phyloP scores from a whole-genome alignment of 116 monocot species.

The Zostera marina region DNA sequence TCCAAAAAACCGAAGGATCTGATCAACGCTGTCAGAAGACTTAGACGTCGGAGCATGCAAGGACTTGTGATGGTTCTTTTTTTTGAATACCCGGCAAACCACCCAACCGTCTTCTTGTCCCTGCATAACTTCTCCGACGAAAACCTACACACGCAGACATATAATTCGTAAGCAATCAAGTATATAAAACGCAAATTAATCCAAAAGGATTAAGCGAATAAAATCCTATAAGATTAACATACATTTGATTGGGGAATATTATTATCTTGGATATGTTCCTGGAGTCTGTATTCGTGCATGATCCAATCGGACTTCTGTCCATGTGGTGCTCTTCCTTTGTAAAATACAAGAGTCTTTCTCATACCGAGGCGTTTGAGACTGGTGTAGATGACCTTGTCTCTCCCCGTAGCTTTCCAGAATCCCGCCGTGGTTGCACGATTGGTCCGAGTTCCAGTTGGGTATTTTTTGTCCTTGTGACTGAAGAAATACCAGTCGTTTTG shows the following conservation, averaged over 20 bases:
- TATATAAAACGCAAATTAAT: neutral
- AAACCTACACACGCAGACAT: neutral
- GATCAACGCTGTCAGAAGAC: constrained; percentile 4
- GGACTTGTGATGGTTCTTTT: constrained; percentile 22
- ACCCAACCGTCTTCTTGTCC: constrained; percentile 6
- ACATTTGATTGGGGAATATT: constrained; percentile 8
- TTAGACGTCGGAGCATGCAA: constrained; percentile 16
- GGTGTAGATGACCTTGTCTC: constrained; percentile 50
- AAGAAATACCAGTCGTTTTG: constrained; percentile 93
- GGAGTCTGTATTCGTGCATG: constrained; percentile 68
- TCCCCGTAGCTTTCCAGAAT: constrained; percentile 72
- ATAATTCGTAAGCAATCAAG: neutral
- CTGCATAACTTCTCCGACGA: neutral
- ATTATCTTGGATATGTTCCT: constrained; percentile 24
- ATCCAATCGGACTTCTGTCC: constrained; percentile 79
- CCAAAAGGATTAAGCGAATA: neutral
- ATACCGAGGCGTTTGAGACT: constrained; percentile 54
- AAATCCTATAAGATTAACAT: neutral
- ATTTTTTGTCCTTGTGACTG: constrained; percentile 97
- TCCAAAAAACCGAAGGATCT: neutral
- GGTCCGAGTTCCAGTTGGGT: constrained; percentile 56
- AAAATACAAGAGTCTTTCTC: constrained; percentile 82
- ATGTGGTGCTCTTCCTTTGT: constrained; percentile 55
- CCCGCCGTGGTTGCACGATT: constrained; percentile 59
- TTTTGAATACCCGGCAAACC: constrained; percentile 3